Evolutionary conservation across 805 yeast genomes (phyloP).

Genomic region (Metschnikowia dekortorum): DNA sequence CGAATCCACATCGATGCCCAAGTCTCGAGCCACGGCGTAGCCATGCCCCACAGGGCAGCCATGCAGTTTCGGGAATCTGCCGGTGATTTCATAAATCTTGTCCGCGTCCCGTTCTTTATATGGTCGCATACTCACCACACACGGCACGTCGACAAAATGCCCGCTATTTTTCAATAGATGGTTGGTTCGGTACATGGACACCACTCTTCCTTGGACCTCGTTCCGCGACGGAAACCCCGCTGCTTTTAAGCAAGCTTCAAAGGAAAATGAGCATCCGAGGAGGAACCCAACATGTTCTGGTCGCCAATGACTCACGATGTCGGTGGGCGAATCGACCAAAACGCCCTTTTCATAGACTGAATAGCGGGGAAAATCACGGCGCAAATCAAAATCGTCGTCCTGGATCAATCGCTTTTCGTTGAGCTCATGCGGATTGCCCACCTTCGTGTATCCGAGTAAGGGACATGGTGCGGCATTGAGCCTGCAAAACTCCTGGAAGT

Average conservation of each 20-base stretch:
- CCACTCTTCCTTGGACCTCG: conserved; percentile 6
- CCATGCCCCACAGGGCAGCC: conserved; percentile 45
- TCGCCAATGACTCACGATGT: conserved; percentile 29
- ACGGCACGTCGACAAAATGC: conserved; percentile 23
- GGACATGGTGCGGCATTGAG: conserved; percentile 41
- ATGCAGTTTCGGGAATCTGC: conserved; percentile 27
- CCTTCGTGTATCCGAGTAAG: conserved; percentile 24
- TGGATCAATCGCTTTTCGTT: conserved; percentile 1
- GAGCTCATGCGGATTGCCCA: conserved; percentile 19
- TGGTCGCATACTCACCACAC: conserved; percentile 43
- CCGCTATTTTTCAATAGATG: conserved; percentile 24
- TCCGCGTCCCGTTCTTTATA: conserved; percentile 25
- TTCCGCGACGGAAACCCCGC: conserved; percentile 30
- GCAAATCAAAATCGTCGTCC: conserved; percentile 23
- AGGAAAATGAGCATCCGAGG: conserved; percentile 41
- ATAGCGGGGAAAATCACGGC: conserved; percentile 34
- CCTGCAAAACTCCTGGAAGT: conserved; percentile 31
- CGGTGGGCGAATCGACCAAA: conserved; percentile 17
- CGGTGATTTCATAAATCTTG: conserved; percentile 27
- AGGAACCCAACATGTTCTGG: conserved; percentile 35
- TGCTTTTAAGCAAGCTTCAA: conserved; percentile 29
- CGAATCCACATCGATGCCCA: conserved; percentile 30
- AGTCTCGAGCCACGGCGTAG: conserved; percentile 26
- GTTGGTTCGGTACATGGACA: conserved; percentile 12
- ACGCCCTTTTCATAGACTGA: conserved; percentile 29